These are phyloP conservation scores for Wickerhamiella australiensis DNA, from an alignment of 805 yeast species.

Conservation along the genomic window DNA sequence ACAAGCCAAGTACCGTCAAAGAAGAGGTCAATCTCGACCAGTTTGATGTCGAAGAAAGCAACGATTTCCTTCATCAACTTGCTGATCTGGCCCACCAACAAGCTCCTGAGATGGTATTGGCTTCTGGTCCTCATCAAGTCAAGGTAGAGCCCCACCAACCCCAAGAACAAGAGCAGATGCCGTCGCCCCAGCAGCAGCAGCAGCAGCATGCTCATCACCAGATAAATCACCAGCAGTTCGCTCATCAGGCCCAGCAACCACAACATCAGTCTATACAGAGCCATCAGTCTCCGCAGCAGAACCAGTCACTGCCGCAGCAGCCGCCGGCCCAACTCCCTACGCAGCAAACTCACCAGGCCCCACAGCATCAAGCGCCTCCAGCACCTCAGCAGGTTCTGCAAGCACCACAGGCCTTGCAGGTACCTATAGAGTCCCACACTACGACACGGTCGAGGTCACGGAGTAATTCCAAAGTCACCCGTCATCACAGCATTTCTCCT, in stretches of 20 bases:
- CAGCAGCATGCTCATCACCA: too few relatives aligned
- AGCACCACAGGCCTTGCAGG: background rate
- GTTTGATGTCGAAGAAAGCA: constrained; percentile 8
- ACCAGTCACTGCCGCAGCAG: background rate
- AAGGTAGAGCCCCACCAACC: too few relatives aligned
- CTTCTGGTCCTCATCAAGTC: too few relatives aligned
- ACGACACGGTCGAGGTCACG: constrained; percentile 6
- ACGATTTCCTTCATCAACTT: constrained; percentile 9
- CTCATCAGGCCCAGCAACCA: too few relatives aligned
- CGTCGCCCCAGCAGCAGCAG: too few relatives aligned
- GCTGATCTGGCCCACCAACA: constrained; percentile 12
- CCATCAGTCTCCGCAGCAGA: background rate
- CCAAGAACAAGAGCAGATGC: too few relatives aligned
- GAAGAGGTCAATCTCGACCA: constrained; percentile 10
- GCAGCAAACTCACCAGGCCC: background rate
- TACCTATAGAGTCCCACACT: constrained; percentile 8
- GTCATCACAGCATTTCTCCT: constrained; percentile 8
- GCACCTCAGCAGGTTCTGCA: background rate
- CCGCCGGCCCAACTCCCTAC: background rate
- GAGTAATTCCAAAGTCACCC: background rate
- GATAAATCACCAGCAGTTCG: too few relatives aligned
- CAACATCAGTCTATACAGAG: too few relatives aligned
- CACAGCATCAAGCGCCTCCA: background rate
- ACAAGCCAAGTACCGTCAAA: constrained; percentile 1
- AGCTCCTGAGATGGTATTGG: constrained; percentile 7